phyloP scores from a whole-genome alignment of 2,329 filamentous ascomycete species.

The Rutstroemia sp. region DNA sequence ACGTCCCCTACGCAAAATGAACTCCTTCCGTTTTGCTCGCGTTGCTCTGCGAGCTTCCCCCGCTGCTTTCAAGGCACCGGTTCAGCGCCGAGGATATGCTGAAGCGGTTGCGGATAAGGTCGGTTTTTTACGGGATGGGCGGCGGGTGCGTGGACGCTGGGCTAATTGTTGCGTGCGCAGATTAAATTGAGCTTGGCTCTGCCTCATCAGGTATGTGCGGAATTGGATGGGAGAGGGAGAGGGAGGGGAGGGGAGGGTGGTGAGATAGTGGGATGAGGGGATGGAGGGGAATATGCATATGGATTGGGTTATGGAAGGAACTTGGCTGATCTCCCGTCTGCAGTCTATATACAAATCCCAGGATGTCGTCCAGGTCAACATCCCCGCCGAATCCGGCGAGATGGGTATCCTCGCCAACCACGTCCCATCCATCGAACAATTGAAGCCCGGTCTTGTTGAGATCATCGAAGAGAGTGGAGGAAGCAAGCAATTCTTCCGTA shows the following conservation, averaged over 20 bases:
- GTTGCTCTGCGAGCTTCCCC: constrained; percentile 79
- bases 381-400: constrained; percentile 94
- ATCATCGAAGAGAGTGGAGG: constrained; percentile 86
- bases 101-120: constrained; percentile 80
- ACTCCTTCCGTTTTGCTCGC: constrained; percentile 87
- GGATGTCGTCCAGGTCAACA: constrained; percentile 89
- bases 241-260: not conserved
- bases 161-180: constrained; percentile 33
- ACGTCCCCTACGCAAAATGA: constrained; percentile 58
- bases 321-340: constrained; percentile 31
- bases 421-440: constrained; percentile 97
- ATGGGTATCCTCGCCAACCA: constrained; percentile 99
- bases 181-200: constrained; percentile 98
- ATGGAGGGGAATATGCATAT: not conserved
- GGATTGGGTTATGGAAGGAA: not conserved
- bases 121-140: constrained; percentile 27
- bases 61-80: constrained; percentile 63
- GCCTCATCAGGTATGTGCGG: constrained; percentile 83
- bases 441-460: constrained; percentile 94
- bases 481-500: constrained; percentile 98
- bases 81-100: constrained; percentile 87
- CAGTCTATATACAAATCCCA: constrained; percentile 65
- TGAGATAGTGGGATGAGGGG: not conserved
- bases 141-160: not conserved
- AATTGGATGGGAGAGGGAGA: not conserved